phyloP scores from a whole-genome alignment of 2,329 filamentous ascomycete species.

The Beauveria pseudobassiana region DNA sequence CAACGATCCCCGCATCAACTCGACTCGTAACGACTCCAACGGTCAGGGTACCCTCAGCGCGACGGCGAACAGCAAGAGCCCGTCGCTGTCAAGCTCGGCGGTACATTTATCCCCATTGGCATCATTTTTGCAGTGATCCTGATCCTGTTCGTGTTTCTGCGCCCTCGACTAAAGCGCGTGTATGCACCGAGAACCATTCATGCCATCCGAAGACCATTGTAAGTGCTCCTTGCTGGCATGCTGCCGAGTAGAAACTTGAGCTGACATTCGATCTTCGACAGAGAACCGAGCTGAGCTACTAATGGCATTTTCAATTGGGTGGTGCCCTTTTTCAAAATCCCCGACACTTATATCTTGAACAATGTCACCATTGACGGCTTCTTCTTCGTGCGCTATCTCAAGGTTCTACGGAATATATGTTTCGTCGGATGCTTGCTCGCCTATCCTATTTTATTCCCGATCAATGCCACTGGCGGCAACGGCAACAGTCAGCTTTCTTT shows the following conservation, averaged over 20 bases:
- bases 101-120: constrained; percentile 47
- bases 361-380: constrained; percentile 91
- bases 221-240: constrained; percentile 12
- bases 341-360: constrained; percentile 75
- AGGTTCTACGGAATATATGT: constrained; percentile 70
- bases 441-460: constrained; percentile 78
- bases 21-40: constrained; percentile 25
- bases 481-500: constrained; percentile 61
- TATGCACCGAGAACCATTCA: constrained; percentile 48
- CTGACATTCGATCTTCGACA: constrained; percentile 16
- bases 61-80: constrained; percentile 24
- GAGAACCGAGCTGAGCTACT: constrained; percentile 48
- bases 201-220: constrained; percentile 38
- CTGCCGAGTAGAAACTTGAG: constrained; percentile 9
- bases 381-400: constrained; percentile 69
- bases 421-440: constrained; percentile 78
- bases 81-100: constrained; percentile 31
- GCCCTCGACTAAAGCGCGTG: constrained; percentile 41
- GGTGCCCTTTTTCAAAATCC: constrained; percentile 55
- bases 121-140: constrained; percentile 44
- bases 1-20: constrained; percentile 28
- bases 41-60: constrained; percentile 28
- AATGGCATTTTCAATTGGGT: constrained; percentile 62
- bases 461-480: constrained; percentile 77
- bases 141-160: constrained; percentile 39